Evolutionary conservation across 2,329 filamentous ascomycete species (phyloP).

Genomic region (Stagonosporopsis rhizophila): DNA sequence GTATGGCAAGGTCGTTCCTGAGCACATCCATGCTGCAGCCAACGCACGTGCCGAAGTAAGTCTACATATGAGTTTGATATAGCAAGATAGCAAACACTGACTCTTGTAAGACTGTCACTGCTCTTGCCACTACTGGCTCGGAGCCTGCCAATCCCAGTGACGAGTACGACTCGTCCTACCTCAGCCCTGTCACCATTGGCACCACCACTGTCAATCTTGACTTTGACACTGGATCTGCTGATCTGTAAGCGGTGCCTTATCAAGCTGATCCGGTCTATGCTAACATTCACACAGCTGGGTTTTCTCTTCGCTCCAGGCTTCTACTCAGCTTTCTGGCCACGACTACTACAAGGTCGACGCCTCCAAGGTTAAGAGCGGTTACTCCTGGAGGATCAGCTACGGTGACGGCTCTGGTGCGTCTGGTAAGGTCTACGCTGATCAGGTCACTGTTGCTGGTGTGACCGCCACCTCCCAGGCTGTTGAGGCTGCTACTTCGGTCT

Average conservation of each 20-base stretch:
- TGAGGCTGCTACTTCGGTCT: constrained; percentile 68
- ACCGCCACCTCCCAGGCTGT: constrained; percentile 68
- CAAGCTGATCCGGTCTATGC: neutral
- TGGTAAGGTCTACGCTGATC: constrained; percentile 71
- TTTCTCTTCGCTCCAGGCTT: constrained; percentile 66
- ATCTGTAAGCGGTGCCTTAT: constrained; percentile 63
- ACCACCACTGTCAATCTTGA: constrained; percentile 69
- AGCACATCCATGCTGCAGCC: constrained; percentile 40
- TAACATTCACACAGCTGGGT: constrained; percentile 63
- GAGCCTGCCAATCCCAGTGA: constrained; percentile 52
- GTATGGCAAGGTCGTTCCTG: constrained; percentile 42
- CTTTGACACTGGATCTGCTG: constrained; percentile 73
- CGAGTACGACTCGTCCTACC: constrained; percentile 42
- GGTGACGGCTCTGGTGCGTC: constrained; percentile 69
- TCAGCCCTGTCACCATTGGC: constrained; percentile 66
- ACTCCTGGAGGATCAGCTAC: constrained; percentile 68
- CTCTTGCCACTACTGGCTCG: constrained; percentile 35
- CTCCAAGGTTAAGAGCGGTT: constrained; percentile 56
- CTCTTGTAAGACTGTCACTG: constrained; percentile 12
- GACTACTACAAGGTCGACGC: constrained; percentile 62
- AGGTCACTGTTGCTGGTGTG: constrained; percentile 66
- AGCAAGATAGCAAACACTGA: neutral
- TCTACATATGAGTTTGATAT: neutral
- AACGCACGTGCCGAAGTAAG: constrained; percentile 35
- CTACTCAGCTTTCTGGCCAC: constrained; percentile 61